phyloP scores from a whole-genome alignment of 148 eudicot species.

The Fagopyrum tataricum region DNA sequence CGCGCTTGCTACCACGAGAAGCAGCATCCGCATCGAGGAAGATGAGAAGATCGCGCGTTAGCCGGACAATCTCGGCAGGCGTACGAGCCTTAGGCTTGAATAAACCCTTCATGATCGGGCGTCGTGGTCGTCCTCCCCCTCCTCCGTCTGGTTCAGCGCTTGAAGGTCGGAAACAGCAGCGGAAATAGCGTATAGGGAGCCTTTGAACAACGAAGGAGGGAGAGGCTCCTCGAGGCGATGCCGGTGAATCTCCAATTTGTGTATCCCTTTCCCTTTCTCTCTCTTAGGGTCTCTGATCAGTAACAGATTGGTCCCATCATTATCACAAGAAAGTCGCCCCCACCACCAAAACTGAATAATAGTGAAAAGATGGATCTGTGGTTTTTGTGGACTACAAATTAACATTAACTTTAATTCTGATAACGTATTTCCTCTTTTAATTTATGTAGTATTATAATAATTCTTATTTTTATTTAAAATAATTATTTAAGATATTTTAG shows the following conservation, averaged over 20 bases:
- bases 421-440: no score
- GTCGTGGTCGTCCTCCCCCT: conserved; percentile 5
- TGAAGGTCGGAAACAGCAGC: conserved; percentile 8
- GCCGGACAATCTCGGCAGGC: conserved; percentile 74
- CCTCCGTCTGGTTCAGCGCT: conserved; percentile 16
- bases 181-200: conserved; percentile 6
- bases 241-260: conserved; percentile 11
- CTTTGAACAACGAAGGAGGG: conserved; percentile 14
- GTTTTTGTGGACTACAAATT: neutral
- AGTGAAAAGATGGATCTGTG: neutral
- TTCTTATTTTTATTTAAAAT: no score
- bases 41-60: conserved; percentile 63
- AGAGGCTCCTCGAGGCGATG: conserved; percentile 16
- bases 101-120: conserved; percentile 46
- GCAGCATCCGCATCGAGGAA: conserved; percentile 29
- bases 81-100: conserved; percentile 92
- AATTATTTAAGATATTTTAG: no score
- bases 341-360: neutral
- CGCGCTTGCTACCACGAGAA: conserved; percentile 68
- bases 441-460: no score
- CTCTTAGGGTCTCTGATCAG: conserved; percentile 10
- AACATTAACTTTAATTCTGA: neutral
- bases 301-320: conserved; percentile 3
- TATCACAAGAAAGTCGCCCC: conserved; percentile 1
- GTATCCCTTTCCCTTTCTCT: conserved; percentile 6